A percentile compares a stretch with the other conserved stretches of the same genome.
phyloP scores from a whole-genome alignment of 805 yeast genomes.

The Candida berthetii region DNA sequence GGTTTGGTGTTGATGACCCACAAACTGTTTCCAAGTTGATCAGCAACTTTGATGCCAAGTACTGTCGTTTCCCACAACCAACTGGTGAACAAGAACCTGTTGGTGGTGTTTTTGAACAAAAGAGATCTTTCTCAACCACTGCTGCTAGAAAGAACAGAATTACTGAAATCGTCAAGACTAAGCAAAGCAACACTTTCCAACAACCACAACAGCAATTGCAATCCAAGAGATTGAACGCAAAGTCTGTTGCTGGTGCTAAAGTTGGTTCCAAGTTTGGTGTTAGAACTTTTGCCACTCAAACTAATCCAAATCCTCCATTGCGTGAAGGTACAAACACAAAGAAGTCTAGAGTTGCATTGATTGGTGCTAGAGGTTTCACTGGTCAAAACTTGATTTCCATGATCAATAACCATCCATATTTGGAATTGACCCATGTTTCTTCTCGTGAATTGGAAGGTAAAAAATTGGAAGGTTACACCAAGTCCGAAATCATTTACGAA shows the following conservation, averaged over 20 bases:
- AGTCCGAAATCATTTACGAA: slow-evolving; percentile 71
- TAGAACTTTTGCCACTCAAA: slow-evolving; percentile 28
- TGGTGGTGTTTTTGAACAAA: slow-evolving; percentile 45
- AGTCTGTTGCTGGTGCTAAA: background rate
- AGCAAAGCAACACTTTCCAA: background rate
- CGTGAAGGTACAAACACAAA: slow-evolving; percentile 55
- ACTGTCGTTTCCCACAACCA: slow-evolving; percentile 23
- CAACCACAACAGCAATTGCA: slow-evolving; percentile 1
- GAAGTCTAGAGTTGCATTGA: slow-evolving; percentile 76
- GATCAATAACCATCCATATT: slow-evolving; percentile 80
- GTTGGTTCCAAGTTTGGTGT: slow-evolving; percentile 11
- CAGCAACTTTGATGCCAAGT: slow-evolving; percentile 38
- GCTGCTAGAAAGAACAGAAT: slow-evolving; percentile 12
- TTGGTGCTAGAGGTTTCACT: slow-evolving; percentile 98
- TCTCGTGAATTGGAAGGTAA: slow-evolving; percentile 92
- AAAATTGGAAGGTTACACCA: slow-evolving; percentile 81
- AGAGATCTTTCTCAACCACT: slow-evolving; percentile 45
- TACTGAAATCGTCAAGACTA: slow-evolving; percentile 1
- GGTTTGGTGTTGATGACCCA: slow-evolving; percentile 82
- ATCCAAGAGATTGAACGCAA: background rate
- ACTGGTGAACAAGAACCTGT: slow-evolving; percentile 15
- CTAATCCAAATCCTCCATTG: slow-evolving; percentile 70
- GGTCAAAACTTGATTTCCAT: slow-evolving; percentile 89
- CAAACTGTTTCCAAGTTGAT: slow-evolving; percentile 59
- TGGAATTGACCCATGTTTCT: slow-evolving; percentile 89